A percentile compares a stretch with the other conserved stretches of the same genome.
Conservation (phyloP, 345 rosid species). For the Melastoma malabathricum region DNA sequence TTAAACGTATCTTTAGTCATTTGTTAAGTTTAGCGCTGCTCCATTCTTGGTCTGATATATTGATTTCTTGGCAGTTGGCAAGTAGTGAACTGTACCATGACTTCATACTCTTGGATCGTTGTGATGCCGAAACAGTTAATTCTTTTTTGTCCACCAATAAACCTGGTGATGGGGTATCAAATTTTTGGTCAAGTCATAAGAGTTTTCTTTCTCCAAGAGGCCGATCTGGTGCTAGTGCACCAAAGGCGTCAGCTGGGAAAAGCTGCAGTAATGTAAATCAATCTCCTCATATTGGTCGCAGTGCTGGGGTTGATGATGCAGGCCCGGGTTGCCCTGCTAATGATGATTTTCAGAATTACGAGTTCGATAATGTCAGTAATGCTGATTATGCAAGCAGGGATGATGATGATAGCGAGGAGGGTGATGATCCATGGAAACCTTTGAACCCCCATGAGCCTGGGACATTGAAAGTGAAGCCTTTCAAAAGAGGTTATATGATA, state of each 20-base stretch:
- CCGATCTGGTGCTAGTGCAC: slow-evolving; percentile 47
- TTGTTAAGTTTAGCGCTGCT: slow-evolving; percentile 6
- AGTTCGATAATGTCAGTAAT: slow-evolving; percentile 38
- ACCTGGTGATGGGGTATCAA: slow-evolving; percentile 27
- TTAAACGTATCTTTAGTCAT: slow-evolving; percentile 5
- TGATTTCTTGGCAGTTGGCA: slow-evolving; percentile 52
- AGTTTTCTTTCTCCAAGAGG: slow-evolving; percentile 43
- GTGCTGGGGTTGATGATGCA: slow-evolving; percentile 21
- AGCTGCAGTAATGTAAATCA: slow-evolving; percentile 25
- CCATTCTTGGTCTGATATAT: slow-evolving; percentile 3
- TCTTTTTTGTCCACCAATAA: slow-evolving; percentile 32
- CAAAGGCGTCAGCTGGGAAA: slow-evolving; percentile 46
- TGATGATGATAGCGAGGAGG: slow-evolving; percentile 40
- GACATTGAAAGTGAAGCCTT: slow-evolving; percentile 75
- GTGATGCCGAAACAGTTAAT: slow-evolving; percentile 53
- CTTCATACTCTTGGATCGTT: slow-evolving; percentile 74
- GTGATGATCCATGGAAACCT: slow-evolving; percentile 87
- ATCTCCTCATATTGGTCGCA: slow-evolving; percentile 27
- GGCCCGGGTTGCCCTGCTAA: slow-evolving; percentile 18
- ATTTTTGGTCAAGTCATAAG: slow-evolving; percentile 36
- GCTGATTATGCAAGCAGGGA: slow-evolving; percentile 36
- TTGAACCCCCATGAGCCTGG: slow-evolving; percentile 90
- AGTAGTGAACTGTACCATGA: slow-evolving; percentile 66
- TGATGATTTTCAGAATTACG: slow-evolving; percentile 22
- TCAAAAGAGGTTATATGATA: slow-evolving; percentile 47